Evolutionary conservation across 805 yeast genomes (phyloP).

Genomic region (Schwanniomyces polymorphus): DNA sequence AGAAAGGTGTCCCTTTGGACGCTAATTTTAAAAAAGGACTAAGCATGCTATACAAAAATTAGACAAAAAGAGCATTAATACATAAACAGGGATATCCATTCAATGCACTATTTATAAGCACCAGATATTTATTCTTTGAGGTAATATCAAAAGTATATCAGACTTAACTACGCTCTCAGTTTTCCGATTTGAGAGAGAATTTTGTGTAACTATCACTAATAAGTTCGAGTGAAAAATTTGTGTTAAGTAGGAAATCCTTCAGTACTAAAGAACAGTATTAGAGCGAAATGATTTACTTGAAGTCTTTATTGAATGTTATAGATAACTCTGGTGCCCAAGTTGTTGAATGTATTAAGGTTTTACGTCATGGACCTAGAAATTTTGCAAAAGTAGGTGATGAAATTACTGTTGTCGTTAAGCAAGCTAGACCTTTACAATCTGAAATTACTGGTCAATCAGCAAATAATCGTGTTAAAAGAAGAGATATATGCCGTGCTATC

Average conservation of each 20-base stretch:
- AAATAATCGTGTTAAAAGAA: conserved; percentile 83
- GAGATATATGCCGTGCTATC: conserved; percentile 94
- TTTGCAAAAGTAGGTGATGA: conserved; percentile 88
- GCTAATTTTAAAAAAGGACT: neutral
- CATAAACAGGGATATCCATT: neutral
- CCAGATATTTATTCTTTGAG: too few species aligned
- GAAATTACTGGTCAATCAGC: conserved; percentile 73
- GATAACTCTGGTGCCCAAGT: conserved; percentile 95
- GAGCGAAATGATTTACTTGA: conserved; percentile 74
- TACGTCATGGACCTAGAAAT: conserved; percentile 82
- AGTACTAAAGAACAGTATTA: neutral
- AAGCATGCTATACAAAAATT: neutral
- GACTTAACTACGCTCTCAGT: too few species aligned
- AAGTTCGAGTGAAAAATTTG: neutral
- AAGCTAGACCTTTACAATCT: conserved; percentile 75
- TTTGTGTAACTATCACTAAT: neutral
- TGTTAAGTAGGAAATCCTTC: neutral
- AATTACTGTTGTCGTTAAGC: conserved; percentile 91
- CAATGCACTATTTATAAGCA: too few species aligned
- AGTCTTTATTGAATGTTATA: conserved; percentile 83
- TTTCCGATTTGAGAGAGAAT: neutral
- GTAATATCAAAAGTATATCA: too few species aligned
- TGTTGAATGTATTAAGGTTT: conserved; percentile 94
- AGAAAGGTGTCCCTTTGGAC: neutral
- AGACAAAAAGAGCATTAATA: neutral